A percentile compares a stretch with the other conserved stretches of the same genome.
Evolutionary conservation across 495 filamentous ascomycete genomes (phyloP).

Genomic region (Aspergillus funiculosus): DNA sequence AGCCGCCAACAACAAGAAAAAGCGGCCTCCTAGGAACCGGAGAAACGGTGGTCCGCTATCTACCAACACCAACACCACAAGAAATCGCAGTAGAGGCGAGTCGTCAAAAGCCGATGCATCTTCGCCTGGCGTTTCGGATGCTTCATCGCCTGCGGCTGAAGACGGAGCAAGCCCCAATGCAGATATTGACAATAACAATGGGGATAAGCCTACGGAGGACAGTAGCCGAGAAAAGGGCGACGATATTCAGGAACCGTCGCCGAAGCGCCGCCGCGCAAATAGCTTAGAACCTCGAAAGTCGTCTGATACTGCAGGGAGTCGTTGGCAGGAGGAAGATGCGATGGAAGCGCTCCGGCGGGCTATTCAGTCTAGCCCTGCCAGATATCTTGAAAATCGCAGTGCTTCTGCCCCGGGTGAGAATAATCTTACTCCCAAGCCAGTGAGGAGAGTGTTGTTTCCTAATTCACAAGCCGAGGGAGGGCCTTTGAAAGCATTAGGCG

Average conservation of each 20-base stretch:
- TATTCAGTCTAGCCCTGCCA: constrained; percentile 67
- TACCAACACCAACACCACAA: constrained; percentile 23
- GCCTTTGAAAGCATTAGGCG: constrained; percentile 51
- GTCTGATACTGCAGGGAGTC: constrained; percentile 24
- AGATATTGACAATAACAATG: constrained; percentile 22
- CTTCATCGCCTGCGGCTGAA: constrained; percentile 37
- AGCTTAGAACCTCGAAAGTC: constrained; percentile 37
- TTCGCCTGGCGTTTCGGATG: constrained; percentile 39
- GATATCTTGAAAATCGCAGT: constrained; percentile 56
- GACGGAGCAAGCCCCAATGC: constrained; percentile 33
- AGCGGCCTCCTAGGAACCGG: constrained; percentile 34
- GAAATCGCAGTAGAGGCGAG: constrained; percentile 30
- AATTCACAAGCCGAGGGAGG: constrained; percentile 49
- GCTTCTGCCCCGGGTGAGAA: constrained; percentile 55
- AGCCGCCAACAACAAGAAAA: constrained; percentile 37
- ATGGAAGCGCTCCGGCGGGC: constrained; percentile 54
- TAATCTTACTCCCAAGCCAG: constrained; percentile 55
- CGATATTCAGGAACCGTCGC: constrained; percentile 25
- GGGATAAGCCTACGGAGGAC: constrained; percentile 16
- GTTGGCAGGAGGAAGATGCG: constrained; percentile 49
- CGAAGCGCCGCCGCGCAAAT: constrained; percentile 37
- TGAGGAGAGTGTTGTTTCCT: constrained; percentile 75
- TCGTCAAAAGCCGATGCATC: constrained; percentile 29
- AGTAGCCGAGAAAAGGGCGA: constrained; percentile 25
- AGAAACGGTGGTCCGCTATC: constrained; percentile 31